Base-by-base conservation (phyloP, 2,329 filamentous ascomycete species). In the Chaetomiaceae sp. region DNA sequence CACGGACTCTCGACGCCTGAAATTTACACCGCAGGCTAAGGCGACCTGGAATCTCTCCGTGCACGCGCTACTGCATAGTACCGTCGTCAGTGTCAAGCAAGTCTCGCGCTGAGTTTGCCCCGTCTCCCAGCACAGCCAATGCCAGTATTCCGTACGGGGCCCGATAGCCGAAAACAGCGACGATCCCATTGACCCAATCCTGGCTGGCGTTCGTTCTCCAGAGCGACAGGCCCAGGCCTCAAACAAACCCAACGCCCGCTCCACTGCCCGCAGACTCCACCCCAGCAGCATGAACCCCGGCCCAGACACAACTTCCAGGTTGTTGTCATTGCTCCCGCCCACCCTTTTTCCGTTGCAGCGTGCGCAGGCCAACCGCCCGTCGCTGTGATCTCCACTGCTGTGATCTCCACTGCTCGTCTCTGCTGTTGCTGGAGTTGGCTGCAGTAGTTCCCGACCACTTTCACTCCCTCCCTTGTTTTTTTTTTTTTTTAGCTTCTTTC, bases 101-200 rank as follows among this genome's bases (percentile, higher is more conserved):
- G 55, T 59, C 55, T 59, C 51, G 47, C 53, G n/a, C n/a, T n/a
- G n/a, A n/a, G n/a, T n/a, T n/a, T n/a, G n/a, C n/a, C n/a, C n/a
- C n/a, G n/a, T n/a, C n/a, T n/a, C n/a, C n/a, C n/a, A n/a, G n/a
- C n/a, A n/a, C n/a, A n/a, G n/a, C n/a, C n/a, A n/a, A n/a, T n/a
- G n/a, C n/a, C n/a, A n/a, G 25, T 11, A 40, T 13, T 16, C 27
- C 32, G 45, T 48, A 55, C n/a, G 34, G 51, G 34, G 36, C 53
- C 51, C 46, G 37, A 43, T 56, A 57, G 53, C 55, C 54, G 54
- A 51, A 34, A 18, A 37, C 21, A 58, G 51, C 46, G 53, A 56
- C 54, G 53, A 56, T 58, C 52, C 33, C 48, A n/a, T n/a, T 45
- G 46, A 47, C 33, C 57, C 56, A 59, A 55, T 57, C 59, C 59